These are phyloP conservation scores for Rubus idaeus DNA, from an alignment of 306 rosid genomes.

Conservation along the genomic window DNA sequence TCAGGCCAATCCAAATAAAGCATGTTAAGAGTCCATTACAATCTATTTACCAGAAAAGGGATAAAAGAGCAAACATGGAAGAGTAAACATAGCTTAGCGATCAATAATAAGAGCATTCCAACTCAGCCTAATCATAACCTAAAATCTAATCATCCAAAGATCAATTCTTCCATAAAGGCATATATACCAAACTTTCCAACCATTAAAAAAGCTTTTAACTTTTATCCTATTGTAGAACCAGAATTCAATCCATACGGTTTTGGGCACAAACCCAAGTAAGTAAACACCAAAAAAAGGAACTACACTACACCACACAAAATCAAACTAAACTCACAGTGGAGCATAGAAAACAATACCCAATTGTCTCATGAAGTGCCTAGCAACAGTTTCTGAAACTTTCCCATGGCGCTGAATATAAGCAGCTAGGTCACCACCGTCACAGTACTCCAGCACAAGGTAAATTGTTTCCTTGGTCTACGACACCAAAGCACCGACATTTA, in stretches of 20 bases:
- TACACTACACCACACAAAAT: conserved; percentile 4
- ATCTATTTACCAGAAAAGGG: conserved; percentile 4
- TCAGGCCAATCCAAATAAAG: conserved; percentile 33
- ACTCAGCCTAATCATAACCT: conserved; percentile 19
- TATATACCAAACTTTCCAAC: background rate
- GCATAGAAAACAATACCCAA: conserved; percentile 50
- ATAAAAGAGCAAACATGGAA: background rate
- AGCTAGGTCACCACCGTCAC: conserved; percentile 89
- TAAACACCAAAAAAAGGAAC: conserved; percentile 11
- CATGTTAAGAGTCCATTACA: conserved; percentile 10
- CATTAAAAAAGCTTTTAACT: background rate
- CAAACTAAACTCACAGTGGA: conserved; percentile 7
- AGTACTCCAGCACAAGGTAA: conserved; percentile 93
- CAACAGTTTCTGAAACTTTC: conserved; percentile 70
- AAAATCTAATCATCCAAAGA: background rate
- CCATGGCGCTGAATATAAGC: conserved; percentile 59
- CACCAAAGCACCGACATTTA: conserved; percentile 24
- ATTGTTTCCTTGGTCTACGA: conserved; percentile 71
- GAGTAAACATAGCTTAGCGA: background rate
- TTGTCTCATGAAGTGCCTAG: conserved; percentile 88
- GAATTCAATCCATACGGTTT: background rate
- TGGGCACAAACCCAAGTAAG: conserved; percentile 2
- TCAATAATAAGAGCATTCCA: conserved; percentile 9
- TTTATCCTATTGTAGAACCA: background rate
- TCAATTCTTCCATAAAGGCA: background rate